Evolutionary conservation across 768 basidiomycete genomes (phyloP), one percentile per base, ranked within the genome.

Genomic region (Gymnopilus dilepis): DNA sequence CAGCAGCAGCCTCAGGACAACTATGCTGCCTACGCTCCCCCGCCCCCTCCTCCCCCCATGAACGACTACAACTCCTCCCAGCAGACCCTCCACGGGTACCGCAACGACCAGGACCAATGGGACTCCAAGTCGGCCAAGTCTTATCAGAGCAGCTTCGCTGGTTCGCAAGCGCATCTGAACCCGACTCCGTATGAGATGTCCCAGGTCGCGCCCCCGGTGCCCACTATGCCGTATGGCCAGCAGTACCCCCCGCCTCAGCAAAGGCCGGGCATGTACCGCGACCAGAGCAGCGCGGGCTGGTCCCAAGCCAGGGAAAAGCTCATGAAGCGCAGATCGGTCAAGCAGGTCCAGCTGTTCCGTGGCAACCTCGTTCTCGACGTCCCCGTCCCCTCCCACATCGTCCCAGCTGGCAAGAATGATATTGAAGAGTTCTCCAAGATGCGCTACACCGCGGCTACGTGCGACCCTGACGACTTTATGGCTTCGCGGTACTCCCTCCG

Each of bases 381-480:
- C 50, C 86, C 82, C 26, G 93, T 93, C 2, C 94, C 94, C 3
- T 83, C 84, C 43, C 86, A 88, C 65, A 93, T 95, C 69, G 74
- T 94, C 30, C 91, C 91, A n/a, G 81, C 82, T 38, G 83, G 82
- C 59, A 85, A 84, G 75, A 73, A 78, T 13, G 76, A 84, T 65
- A 74, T 83, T 19, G 91, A 93, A 67, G 92, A 93, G 70, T 88
- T 88, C 78, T 85, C 86, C 58, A 92, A 91, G 77, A 87, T 95
- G 86, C 81, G 94, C 51, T 95, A 95, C 73, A 94, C 92, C 6
- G 93, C 92, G 3, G 91, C 90, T 1, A 94, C 93, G 1, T 94
- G 92, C 69, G 94, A 95, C 73, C 94, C 93, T 6, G 92, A 95
- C 70, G 88, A 94, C 50, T 95, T 95, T 75, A 88, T 91, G 86